Evolutionary conservation across 2,329 filamentous ascomycete genomes (phyloP).

Genomic region (Epichloe hybrida): DNA sequence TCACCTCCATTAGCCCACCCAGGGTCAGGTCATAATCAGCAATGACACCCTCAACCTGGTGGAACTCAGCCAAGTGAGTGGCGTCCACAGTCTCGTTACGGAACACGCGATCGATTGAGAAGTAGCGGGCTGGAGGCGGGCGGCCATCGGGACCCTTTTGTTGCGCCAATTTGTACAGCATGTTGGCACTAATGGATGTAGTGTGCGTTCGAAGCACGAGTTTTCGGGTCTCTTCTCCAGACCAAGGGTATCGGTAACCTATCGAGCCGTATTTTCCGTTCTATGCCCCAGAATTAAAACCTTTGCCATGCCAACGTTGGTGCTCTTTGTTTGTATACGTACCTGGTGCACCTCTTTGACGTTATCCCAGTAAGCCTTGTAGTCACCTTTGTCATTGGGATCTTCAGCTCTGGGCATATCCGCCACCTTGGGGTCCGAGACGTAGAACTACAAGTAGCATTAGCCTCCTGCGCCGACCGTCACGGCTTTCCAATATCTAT

Average conservation of each 20-base stretch:
- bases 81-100: conserved; percentile 94
- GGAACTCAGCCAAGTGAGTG: conserved; percentile 94
- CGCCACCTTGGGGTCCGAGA: conserved; percentile 71
- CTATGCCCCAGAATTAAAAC: conserved; percentile 7
- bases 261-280: conserved; percentile 87
- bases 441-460: conserved; percentile 52
- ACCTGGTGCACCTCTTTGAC: conserved; percentile 70
- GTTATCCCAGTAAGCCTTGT: conserved; percentile 78
- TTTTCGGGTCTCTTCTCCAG: conserved; percentile 66
- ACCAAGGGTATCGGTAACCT: conserved; percentile 93
- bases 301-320: not conserved
- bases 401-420: conserved; percentile 42
- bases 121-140: conserved; percentile 69
- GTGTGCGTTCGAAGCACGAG: conserved; percentile 94
- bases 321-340: not conserved
- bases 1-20: conserved; percentile 66
- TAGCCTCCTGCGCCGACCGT: not conserved
- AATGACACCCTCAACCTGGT: conserved; percentile 97
- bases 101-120: conserved; percentile 97
- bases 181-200: conserved; percentile 79
- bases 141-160: conserved; percentile 60
- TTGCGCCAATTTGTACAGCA: conserved; percentile 79
- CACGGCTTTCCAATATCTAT: not conserved
- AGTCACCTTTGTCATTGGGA: conserved; percentile 47
- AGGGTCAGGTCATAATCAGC: conserved; percentile 89